Conservation (phyloP, 345 rosid species). For the Pugionium dolabratum region DNA sequence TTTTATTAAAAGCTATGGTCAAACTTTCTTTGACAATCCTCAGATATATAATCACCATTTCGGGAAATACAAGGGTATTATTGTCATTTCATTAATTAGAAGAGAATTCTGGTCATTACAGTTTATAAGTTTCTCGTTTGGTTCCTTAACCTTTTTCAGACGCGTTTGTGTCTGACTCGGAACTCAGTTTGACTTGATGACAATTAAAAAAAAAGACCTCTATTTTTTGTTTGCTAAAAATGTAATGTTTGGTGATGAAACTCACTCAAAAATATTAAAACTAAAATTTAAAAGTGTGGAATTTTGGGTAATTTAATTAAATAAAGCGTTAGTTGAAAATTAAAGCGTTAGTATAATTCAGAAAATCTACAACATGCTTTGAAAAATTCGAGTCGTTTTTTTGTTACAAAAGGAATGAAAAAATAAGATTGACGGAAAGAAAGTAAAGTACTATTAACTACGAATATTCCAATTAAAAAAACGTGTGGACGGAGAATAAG, state of each 20-base stretch:
- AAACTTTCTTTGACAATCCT: constrained; percentile 23
- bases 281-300: too few species aligned
- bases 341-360: constrained; percentile 3
- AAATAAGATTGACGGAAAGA: constrained; percentile 23
- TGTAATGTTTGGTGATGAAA: too few species aligned
- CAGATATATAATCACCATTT: constrained; percentile 9
- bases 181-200: constrained; percentile 33
- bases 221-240: too few species aligned
- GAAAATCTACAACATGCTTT: constrained; percentile 6
- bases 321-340: constrained; percentile 24
- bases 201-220: neutral
- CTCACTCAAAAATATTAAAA: too few species aligned
- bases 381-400: neutral
- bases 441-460: constrained; percentile 3
- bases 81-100: constrained; percentile 9
- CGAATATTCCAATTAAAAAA: constrained; percentile 47
- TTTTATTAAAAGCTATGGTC: constrained; percentile 15
- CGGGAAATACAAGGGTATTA: constrained; percentile 15
- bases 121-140: constrained; percentile 23
- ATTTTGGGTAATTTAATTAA: too few species aligned
- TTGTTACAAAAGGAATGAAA: too few species aligned
- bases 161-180: constrained; percentile 43
- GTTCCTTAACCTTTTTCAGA: constrained; percentile 9
- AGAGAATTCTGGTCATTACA: neutral
- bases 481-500: constrained; percentile 72